Evolutionary conservation across 108 stramenopile species (phyloP), one percentile per base, ranked within the genome.

Genomic region (Skeletonema menzelii): DNA sequence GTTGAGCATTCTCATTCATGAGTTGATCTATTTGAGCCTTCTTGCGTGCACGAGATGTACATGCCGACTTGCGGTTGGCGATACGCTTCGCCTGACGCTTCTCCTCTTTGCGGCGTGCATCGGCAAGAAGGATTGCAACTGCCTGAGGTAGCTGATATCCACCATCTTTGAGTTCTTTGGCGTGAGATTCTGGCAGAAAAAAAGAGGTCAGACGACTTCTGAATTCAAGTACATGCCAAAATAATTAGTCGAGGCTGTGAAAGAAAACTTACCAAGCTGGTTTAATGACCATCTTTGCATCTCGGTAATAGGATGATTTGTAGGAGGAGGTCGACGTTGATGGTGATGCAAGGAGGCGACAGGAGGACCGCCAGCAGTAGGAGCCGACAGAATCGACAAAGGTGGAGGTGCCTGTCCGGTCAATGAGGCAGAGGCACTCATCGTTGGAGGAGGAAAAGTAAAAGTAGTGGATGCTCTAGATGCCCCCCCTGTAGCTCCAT

Each of bases 21-120:
- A 97, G 95, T 65, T 92, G 92, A 76, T 94, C 91, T 8, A 95
- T 89, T 20, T 89, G 73, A 26, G 91, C 90, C 83, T 95, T 97
- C 69, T 97, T 97, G 11, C 96, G 84, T 6, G 90, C 93, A 40
- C 96, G 83, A 38, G 94, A 95, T 5, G 95, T 91, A 69, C 80
- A 85, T 7, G 96, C 96, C 19, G 93, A 93, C 63, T 85, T 95
- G 55, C 96, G 76, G 53, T 97, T 97, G 19, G 96, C 94, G 0
- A 91, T 75, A 12, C 94, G 84, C 73, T 97, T 97, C 44, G 87
- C 91, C 44, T 67, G 75, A 37, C 83, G 84, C 80, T 91, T 93
- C 72, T 92, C 87, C 63, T 95, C 91, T 58, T 83, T 87, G 11
- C 88, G 81, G 53, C 84, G 77, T 3, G 87, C 81, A 47, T 91